Conservation (phyloP, 768 basidiomycete genomes). For the Antrodiella citrinella region DNA sequence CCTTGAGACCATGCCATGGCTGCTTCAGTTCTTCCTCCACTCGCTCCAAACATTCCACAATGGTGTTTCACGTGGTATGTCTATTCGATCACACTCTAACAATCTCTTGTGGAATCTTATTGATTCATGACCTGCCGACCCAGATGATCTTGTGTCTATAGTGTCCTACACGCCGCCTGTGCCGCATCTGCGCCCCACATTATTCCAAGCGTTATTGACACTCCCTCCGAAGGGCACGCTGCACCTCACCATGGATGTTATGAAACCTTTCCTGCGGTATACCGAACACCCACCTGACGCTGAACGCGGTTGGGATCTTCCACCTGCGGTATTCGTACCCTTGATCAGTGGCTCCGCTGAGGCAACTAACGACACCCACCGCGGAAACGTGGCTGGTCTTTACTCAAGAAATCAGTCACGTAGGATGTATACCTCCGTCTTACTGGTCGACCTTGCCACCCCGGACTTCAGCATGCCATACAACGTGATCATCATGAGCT, state of each 20-base stretch:
- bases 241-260: slow-evolving; percentile 62
- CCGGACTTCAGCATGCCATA: slow-evolving; percentile 99
- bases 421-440: slow-evolving; percentile 69
- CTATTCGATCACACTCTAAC: background rate
- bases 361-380: background rate
- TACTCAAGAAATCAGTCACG: slow-evolving; percentile 9
- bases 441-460: slow-evolving; percentile 91
- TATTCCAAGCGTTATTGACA: slow-evolving; percentile 60
- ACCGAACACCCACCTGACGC: slow-evolving; percentile 96
- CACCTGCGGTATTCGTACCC: slow-evolving; percentile 73
- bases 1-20: slow-evolving; percentile 91
- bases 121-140: too few relatives aligned
- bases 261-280: slow-evolving; percentile 83
- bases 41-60: slow-evolving; percentile 52
- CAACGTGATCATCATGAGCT: slow-evolving; percentile 97
- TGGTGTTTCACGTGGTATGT: slow-evolving; percentile 38
- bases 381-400: background rate
- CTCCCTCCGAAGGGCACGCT: slow-evolving; percentile 65
- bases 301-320: slow-evolving; percentile 90
- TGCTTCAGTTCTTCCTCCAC: slow-evolving; percentile 81
- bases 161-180: slow-evolving; percentile 61
- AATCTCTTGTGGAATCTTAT: slow-evolving; percentile 3
- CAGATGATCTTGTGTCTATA: slow-evolving; percentile 58
- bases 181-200: slow-evolving; percentile 67
- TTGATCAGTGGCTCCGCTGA: slow-evolving; percentile 7